Evolutionary conservation across 495 filamentous ascomycete species (phyloP), one percentile per base, ranked within the genome.

Genomic region (Podospora bellae-mahoneyi): DNA sequence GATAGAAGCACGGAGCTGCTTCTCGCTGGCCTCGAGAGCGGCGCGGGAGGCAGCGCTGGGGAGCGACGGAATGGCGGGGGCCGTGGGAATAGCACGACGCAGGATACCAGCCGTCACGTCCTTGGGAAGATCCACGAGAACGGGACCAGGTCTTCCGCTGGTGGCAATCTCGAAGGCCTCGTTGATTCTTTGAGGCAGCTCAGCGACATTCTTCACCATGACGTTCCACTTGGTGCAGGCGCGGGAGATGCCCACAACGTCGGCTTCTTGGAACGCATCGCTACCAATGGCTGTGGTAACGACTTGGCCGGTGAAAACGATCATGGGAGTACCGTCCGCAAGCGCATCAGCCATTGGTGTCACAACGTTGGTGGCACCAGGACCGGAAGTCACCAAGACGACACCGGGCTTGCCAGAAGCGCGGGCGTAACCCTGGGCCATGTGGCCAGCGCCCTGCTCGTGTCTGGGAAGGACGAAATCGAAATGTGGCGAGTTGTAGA

Each of bases 151-250:
- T 30, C 90, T 81, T 34, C 90, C 90, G 65, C 86, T 87, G 44
- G 89, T 92, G 20, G 90, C 90, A 73, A 93, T 93, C 78, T 93
- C 90, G 74, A 93, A 93, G n/a, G 90, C 90, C 77, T 93, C 90
- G 73, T 92, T 92, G 72, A 93, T 93, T 58, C 90, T 81, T 57
- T 87, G 82, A n/a, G 90, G 90, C 57, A 93, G 78, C 75, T 93
- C 90, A 44, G 90, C 90, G 62, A 91, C 83, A 73, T 87, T 88
- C 84, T 91, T 92, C 60, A 92, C 87, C 90, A 93, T 91, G 44
- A 92, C 90, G 69, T 93, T 93, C 90, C 90, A 93, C 81, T 93
- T 93, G 62, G 90, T 93, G 79, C 90, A 93, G 30, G 90, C 83
- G 70, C 90, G 81, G 58, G 89, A 89, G 73, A 93, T 93, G 71